Evolutionary conservation across 1,139 yeast genomes (phyloP), one percentile per base, ranked within the genome.

Genomic region (Candida albicans): DNA sequence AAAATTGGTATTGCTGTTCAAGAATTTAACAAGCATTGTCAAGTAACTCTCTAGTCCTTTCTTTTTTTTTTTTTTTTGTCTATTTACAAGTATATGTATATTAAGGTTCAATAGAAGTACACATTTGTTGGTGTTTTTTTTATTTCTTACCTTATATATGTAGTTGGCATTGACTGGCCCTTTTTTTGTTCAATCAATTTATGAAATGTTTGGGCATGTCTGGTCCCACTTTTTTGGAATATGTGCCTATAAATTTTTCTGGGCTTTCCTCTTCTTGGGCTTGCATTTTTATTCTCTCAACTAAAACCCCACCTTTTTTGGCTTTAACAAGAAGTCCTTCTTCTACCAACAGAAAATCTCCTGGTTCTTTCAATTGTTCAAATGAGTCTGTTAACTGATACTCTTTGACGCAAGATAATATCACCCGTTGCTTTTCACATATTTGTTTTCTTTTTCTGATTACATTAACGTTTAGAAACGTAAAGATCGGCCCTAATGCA

Each of bases 1-100:
- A 81, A 79, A 56, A 87, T 93, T 54, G 86, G 84, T 5, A 66
- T 85, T 47, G 97, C 97, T 1, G 98, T 89, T 11, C 77, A 75
- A 30, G 89, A 84, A 54, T 89, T 75, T 65, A 90, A 90, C 61
- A 82, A 82, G 67, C 77, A 72, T 43, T 75, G 79, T 50, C 79
- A 72, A 52, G 75, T 75, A 9, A 56, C 61, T 2, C 46, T 43
- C 50, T 73, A 48, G 67, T 49, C 48, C 8, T 25, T n/a, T 41
- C 10, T 41, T 4, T 40, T 29, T 32, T 37, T 39, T 7, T 29
- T 28, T 11, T 41, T 31, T 29, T 14, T 31, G 38, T 39, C 26
- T 35, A 34, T 26, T 22, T 36, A 14, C 28, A 33, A 33, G 11
- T 35, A 14, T 4, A 18, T 5, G 22, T 18, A 18, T 18, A 18